phyloP scores from a whole-genome alignment of 2,329 filamentous ascomycete species.

The Drechmeria coniospora region DNA sequence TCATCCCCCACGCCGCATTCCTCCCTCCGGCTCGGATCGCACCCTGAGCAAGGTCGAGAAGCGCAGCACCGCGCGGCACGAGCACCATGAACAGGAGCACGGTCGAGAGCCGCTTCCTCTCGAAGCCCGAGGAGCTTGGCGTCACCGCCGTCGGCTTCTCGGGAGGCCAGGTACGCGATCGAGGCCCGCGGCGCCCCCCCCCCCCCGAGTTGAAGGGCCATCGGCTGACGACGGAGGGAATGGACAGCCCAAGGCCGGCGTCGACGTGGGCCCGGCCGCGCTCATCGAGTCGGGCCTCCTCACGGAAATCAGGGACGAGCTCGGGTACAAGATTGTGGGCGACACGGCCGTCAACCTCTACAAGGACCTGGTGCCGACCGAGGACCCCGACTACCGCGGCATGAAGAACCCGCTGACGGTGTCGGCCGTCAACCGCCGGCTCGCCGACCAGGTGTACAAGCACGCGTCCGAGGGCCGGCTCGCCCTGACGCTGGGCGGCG shows the following conservation, averaged over 20 bases:
- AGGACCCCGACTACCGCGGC: slow-evolving; percentile 66
- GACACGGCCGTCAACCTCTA: slow-evolving; percentile 74
- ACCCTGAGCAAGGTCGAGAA: no score
- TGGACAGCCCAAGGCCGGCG: slow-evolving; percentile 68
- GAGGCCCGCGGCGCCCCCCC: background rate
- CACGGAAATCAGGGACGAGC: slow-evolving; percentile 64
- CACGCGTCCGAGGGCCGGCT: slow-evolving; percentile 73
- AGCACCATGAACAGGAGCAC: slow-evolving; percentile 34
- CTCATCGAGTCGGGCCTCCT: slow-evolving; percentile 82
- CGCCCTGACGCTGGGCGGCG: slow-evolving; percentile 84
- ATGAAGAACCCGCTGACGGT: slow-evolving; percentile 92
- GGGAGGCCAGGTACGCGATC: slow-evolving; percentile 62
- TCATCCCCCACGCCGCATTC: no score
- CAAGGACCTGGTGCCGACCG: slow-evolving; percentile 52
- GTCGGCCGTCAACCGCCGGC: slow-evolving; percentile 65
- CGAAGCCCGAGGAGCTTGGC: slow-evolving; percentile 64
- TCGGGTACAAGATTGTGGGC: slow-evolving; percentile 77
- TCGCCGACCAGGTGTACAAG: slow-evolving; percentile 73
- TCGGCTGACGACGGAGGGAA: background rate
- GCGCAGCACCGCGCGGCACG: slow-evolving; percentile 1
- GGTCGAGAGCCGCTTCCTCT: slow-evolving; percentile 59
- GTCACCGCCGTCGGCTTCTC: slow-evolving; percentile 94
- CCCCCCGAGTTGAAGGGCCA: background rate
- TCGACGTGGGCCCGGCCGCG: slow-evolving; percentile 78
- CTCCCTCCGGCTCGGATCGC: no score